A percentile compares a stretch with the other conserved stretches of the same genome.
Evolutionary conservation across 2,329 filamentous ascomycete genomes (phyloP).

Genomic region (Leptographium radiaticola): DNA sequence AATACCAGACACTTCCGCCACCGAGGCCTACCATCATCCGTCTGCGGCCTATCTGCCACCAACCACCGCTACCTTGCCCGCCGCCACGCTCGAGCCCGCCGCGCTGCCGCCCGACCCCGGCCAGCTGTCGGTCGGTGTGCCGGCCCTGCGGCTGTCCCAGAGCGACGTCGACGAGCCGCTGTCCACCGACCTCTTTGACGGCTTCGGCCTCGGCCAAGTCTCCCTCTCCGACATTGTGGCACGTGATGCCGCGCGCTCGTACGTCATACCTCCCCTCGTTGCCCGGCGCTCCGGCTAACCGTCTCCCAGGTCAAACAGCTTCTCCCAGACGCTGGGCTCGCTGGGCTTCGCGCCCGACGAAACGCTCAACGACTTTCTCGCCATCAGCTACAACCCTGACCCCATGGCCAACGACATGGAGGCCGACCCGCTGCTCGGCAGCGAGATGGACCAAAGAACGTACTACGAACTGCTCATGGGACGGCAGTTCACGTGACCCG

Average conservation of each 20-base stretch:
- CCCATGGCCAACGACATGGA: slow-evolving; percentile 16
- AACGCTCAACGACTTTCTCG: slow-evolving; percentile 23
- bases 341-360: slow-evolving; percentile 24
- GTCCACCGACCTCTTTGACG: background rate
- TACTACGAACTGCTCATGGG: slow-evolving; percentile 26
- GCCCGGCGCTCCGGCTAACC: background rate
- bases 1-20: background rate
- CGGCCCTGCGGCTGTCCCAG: too few species aligned
- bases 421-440: slow-evolving; percentile 17
- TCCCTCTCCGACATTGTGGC: slow-evolving; percentile 23
- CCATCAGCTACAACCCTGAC: slow-evolving; percentile 23
- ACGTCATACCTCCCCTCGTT: slow-evolving; percentile 4
- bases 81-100: background rate
- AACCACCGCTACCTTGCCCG: background rate
- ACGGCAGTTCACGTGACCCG: slow-evolving; percentile 7
- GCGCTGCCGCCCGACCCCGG: background rate
- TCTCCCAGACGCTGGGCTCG: slow-evolving; percentile 21
- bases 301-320: slow-evolving; percentile 17
- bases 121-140: background rate
- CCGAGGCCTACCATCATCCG: background rate
- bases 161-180: background rate
- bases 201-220: background rate
- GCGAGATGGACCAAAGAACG: slow-evolving; percentile 22
- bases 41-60: background rate
- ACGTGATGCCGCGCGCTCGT: slow-evolving; percentile 22